Conservation (phyloP, 805 yeast genomes). For the Pichia pseudocactophila region DNA sequence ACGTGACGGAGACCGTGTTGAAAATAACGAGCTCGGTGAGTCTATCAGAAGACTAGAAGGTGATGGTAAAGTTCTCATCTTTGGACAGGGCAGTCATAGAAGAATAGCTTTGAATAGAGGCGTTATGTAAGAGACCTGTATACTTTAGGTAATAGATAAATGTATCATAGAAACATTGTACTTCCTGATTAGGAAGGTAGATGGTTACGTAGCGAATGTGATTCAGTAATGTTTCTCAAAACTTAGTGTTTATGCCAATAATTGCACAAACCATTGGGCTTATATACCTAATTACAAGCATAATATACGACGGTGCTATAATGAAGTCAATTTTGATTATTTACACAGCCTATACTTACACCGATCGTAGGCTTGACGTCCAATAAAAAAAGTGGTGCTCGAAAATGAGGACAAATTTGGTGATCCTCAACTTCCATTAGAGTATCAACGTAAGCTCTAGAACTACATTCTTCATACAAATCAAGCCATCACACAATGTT, state of each 20-base stretch:
- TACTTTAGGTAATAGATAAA: no score
- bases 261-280: no score
- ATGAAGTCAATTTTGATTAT: no score
- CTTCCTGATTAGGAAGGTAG: not conserved
- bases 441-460: no score
- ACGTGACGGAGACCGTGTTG: slow-evolving; percentile 44
- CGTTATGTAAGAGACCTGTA: slow-evolving; percentile 5
- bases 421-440: not conserved
- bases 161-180: no score
- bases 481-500: slow-evolving; percentile 17
- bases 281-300: no score
- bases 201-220: slow-evolving; percentile 1
- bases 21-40: slow-evolving; percentile 61
- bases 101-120: slow-evolving; percentile 33
- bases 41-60: slow-evolving; percentile 57
- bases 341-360: no score
- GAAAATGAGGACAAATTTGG: not conserved
- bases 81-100: slow-evolving; percentile 68
- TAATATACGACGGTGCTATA: no score
- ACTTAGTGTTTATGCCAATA: no score
- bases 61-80: slow-evolving; percentile 59
- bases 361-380: no score
- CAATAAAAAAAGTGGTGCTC: not conserved
- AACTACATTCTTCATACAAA: not conserved
- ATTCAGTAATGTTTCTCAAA: no score